Conservation (phyloP, 352 stramenopile species). For the Lagenidium giganteum region DNA sequence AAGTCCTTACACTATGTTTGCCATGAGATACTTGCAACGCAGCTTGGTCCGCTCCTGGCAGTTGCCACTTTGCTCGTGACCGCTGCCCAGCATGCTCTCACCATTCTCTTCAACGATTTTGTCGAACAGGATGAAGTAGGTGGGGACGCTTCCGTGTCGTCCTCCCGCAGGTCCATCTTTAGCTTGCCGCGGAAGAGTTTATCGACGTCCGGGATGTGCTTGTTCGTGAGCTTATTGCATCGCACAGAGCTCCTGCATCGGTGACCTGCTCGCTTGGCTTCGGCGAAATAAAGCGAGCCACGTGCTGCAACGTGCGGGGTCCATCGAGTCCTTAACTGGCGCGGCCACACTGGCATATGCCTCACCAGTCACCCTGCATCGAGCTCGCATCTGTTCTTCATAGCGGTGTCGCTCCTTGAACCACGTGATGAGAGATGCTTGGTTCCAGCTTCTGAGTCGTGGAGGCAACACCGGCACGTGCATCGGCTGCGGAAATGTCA, state of each 20-base stretch:
- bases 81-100: neutral
- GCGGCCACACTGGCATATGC: too few species aligned
- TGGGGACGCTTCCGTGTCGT: constrained; percentile 14
- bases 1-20: too few species aligned
- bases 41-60: constrained; percentile 10
- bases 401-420: too few species aligned
- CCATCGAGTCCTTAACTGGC: neutral
- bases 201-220: neutral
- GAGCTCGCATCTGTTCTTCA: too few species aligned
- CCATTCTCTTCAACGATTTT: constrained; percentile 14
- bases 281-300: constrained; percentile 15
- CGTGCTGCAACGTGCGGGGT: constrained; percentile 2
- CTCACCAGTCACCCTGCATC: too few species aligned
- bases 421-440: too few species aligned
- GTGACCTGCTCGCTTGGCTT: constrained; percentile 7
- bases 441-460: too few species aligned
- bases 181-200: constrained; percentile 4
- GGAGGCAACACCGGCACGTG: too few species aligned
- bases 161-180: constrained; percentile 9
- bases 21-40: constrained; percentile 12
- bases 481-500: too few species aligned
- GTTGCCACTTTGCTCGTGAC: neutral
- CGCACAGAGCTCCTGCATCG: too few species aligned
- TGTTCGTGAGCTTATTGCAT: constrained; percentile 3
- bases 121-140: constrained; percentile 17